Conservation (phyloP, 257 asterid genomes). For the Rehmannia glutinosa region DNA sequence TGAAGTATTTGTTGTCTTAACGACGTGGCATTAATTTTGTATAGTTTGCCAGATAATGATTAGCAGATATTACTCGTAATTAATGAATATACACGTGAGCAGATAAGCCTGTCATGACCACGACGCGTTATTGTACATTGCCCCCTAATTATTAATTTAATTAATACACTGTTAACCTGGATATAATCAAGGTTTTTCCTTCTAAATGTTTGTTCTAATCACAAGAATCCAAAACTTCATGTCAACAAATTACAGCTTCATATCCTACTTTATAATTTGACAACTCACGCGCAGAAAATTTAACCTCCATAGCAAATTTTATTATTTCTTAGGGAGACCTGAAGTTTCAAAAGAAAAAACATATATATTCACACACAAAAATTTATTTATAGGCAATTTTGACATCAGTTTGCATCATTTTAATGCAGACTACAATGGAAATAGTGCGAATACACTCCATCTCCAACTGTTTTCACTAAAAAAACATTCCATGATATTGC, state of each 20-base stretch:
- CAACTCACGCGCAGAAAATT: not conserved
- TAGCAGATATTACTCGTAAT: not conserved
- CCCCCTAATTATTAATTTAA: not conserved
- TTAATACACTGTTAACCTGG: not conserved
- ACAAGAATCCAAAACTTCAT: not conserved
- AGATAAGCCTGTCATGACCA: not conserved
- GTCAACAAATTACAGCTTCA: not conserved
- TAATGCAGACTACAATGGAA: too few relatives aligned
- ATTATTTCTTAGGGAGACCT: too few relatives aligned
- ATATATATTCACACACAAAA: too few relatives aligned
- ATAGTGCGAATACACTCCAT: too few relatives aligned
- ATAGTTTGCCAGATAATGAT: not conserved
- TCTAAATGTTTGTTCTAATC: not conserved
- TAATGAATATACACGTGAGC: not conserved
- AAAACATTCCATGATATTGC: too few relatives aligned
- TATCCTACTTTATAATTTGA: not conserved
- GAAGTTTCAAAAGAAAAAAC: too few relatives aligned
- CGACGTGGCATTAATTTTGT: not conserved
- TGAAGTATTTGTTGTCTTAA: not conserved
- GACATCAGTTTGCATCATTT: too few relatives aligned
- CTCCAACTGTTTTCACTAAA: too few relatives aligned
- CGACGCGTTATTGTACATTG: not conserved
- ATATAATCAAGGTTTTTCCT: not conserved
- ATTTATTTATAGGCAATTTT: too few relatives aligned
- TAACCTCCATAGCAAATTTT: too few relatives aligned